phyloP scores from a whole-genome alignment of 2,329 filamentous ascomycete genomes.

The Diatrype stigma region DNA sequence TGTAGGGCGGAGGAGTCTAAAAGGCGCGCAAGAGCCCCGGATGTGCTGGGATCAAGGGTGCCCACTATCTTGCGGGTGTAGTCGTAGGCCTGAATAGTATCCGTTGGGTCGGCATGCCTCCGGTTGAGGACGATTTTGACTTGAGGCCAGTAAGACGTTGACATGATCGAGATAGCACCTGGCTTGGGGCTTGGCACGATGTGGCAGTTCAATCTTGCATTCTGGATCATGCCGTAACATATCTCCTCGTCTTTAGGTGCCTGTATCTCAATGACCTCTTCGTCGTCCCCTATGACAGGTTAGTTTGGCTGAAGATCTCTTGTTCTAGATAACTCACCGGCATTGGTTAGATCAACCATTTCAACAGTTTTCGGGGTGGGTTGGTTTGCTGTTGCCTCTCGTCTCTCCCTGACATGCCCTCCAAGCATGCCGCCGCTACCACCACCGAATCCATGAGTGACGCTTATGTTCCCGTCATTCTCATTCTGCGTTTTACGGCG shows the following conservation, averaged over 20 bases:
- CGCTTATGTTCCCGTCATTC: slow-evolving; percentile 37
- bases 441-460: slow-evolving; percentile 39
- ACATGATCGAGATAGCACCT: slow-evolving; percentile 53
- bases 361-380: slow-evolving; percentile 27
- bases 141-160: slow-evolving; percentile 61
- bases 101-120: slow-evolving; percentile 47
- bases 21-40: slow-evolving; percentile 65
- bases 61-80: slow-evolving; percentile 69
- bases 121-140: slow-evolving; percentile 70
- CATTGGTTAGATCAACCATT: slow-evolving; percentile 56
- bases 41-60: slow-evolving; percentile 63
- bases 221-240: slow-evolving; percentile 75
- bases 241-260: slow-evolving; percentile 66
- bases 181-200: slow-evolving; percentile 67
- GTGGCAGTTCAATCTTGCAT: slow-evolving; percentile 61
- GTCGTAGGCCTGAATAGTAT: slow-evolving; percentile 70
- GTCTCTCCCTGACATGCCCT: slow-evolving; percentile 61
- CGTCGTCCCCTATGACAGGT: slow-evolving; percentile 42
- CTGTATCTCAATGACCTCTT: slow-evolving; percentile 53
- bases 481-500: slow-evolving; percentile 54
- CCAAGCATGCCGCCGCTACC: slow-evolving; percentile 56
- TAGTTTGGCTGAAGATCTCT: slow-evolving; percentile 8
- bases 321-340: slow-evolving; percentile 42
- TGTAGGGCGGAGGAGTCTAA: slow-evolving; percentile 62
- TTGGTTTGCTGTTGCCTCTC: slow-evolving; percentile 36